phyloP scores from a whole-genome alignment of 441 rosid genomes.

The Arabidopsis lyrata region DNA sequence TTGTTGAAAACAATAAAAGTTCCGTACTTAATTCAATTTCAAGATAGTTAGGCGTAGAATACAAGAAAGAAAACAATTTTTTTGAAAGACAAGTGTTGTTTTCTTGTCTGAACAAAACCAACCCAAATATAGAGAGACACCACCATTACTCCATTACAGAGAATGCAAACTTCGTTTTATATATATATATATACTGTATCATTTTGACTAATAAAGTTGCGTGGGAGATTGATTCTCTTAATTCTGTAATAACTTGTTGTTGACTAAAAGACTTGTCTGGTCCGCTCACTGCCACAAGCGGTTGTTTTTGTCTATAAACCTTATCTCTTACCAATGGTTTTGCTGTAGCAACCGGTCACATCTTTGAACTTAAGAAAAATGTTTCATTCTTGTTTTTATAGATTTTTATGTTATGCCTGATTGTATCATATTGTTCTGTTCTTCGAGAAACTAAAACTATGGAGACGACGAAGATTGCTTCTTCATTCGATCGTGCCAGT shows the following conservation, averaged over 20 bases:
- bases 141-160: background rate
- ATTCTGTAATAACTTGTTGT: background rate
- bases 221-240: background rate
- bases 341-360: background rate
- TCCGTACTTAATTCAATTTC: background rate
- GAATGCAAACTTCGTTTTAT: background rate
- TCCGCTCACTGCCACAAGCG: background rate
- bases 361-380: background rate
- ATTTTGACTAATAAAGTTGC: background rate
- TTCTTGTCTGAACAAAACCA: background rate
- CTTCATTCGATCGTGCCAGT: background rate
- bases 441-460: too few relatives aligned
- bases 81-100: too few relatives aligned
- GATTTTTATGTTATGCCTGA: background rate
- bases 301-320: background rate
- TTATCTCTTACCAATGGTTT: conserved; percentile 1
- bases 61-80: background rate
- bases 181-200: too few relatives aligned
- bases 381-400: background rate
- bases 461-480: background rate
- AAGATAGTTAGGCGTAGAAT: background rate
- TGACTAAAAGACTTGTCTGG: background rate
- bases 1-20: background rate
- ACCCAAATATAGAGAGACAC: background rate
- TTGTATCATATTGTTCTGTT: background rate